Percentiles rank a stretch among this genome's conserved stretches.
phyloP scores from a whole-genome alignment of 257 asterid genomes.

The Marsdenia floribunda region DNA sequence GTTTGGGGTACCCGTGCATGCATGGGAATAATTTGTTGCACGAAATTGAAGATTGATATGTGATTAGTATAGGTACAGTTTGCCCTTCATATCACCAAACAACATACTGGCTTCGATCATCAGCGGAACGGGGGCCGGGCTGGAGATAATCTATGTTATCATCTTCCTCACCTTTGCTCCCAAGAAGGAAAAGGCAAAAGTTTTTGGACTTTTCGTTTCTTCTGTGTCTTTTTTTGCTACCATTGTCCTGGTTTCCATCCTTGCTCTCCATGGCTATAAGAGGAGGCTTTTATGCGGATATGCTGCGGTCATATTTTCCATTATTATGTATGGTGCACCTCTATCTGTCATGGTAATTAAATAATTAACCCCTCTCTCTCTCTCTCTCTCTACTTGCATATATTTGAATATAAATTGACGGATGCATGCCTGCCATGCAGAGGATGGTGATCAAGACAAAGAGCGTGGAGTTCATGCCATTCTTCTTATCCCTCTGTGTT shows the following conservation, averaged over 20 bases:
- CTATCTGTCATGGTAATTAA: conserved; percentile 56
- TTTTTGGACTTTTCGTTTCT: conserved; percentile 38
- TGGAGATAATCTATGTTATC: conserved; percentile 56
- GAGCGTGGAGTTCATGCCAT: conserved; percentile 90
- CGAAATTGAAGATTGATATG: no score
- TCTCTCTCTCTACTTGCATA: background rate
- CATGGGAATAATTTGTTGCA: no score
- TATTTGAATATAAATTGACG: background rate
- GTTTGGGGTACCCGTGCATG: no score
- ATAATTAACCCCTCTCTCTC: no score
- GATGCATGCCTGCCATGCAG: conserved; percentile 25
- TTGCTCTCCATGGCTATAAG: conserved; percentile 37
- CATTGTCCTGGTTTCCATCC: conserved; percentile 45
- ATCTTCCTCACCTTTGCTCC: conserved; percentile 55
- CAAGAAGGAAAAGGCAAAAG: conserved; percentile 57
- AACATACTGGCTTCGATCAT: conserved; percentile 52
- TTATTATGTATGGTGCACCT: conserved; percentile 84
- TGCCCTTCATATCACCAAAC: conserved; percentile 63
- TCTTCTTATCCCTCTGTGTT: conserved; percentile 58
- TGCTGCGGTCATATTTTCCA: conserved; percentile 59
- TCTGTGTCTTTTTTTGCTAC: conserved; percentile 45
- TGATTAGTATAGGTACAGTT: conserved; percentile 54
- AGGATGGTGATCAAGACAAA: conserved; percentile 70
- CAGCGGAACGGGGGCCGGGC: conserved; percentile 53
- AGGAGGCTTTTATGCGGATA: conserved; percentile 54